Base-by-base conservation (phyloP, 495 filamentous ascomycete genomes). In the Penicillium cosmopolitanum region DNA sequence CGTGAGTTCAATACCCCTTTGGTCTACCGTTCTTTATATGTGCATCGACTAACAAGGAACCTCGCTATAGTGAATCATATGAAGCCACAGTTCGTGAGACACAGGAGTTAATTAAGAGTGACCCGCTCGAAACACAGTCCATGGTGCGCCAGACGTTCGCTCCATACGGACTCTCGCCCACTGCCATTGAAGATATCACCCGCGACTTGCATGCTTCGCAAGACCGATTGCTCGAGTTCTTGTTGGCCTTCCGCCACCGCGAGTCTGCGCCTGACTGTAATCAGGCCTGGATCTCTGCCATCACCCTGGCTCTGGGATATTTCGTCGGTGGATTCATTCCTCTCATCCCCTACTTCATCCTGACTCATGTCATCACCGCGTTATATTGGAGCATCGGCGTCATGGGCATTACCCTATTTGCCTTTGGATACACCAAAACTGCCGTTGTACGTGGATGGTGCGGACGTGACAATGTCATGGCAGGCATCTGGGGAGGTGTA, bases 341-440 rank as follows among this genome's bases (percentile, higher is more conserved):
- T 5, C 74, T 93, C 10, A 75, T 90, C 50, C 90, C 89, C 5
- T 93, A 93, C 67, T 87, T 93, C 64, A 85, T 87, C 61, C 82
- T 85, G 16, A 58, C 70, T 2, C 65, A 79, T 34, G 84, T 91
- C 5, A 69, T 77, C 21, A 60, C 73, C 6, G 90, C 86, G n/a
- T 69, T 93, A 60, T 80, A 80, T 48, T 86, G 82, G 76, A 91
- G 87, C 58, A 86, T 92, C 51, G 79, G 71, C 0, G 80, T 92
- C 10, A 92, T 90, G 81, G 81, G 82, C 4, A 61, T 89, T 18
- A 85, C 88, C 2, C 67, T 93, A 54, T 85, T 90, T 62, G 73
- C 74, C 0, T 93, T 93, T 70, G 89, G 90, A 2, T 89, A 88
- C 55, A 78, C 77, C 21, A 92, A 92, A 78, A 87, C 85, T n/a